Percentiles rank a stretch among this genome's conserved stretches.
These are phyloP conservation scores for Fusarium miscanthi DNA, from an alignment of 2,329 filamentous ascomycete genomes.

Conservation along the genomic window DNA sequence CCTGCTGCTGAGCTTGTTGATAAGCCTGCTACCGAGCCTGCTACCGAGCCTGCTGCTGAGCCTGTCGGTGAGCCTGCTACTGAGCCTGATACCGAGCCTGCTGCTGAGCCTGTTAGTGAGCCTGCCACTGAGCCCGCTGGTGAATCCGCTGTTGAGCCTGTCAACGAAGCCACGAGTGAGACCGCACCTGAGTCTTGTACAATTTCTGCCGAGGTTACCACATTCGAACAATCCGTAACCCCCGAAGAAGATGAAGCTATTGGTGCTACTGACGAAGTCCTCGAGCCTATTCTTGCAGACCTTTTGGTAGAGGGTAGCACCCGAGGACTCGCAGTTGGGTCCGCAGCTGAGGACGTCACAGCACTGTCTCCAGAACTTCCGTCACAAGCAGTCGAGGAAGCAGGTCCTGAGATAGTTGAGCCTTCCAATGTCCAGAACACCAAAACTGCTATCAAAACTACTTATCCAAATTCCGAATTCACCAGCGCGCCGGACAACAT, in stretches of 20 bases:
- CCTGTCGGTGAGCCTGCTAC: background rate
- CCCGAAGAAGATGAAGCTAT: background rate
- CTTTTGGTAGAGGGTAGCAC: background rate
- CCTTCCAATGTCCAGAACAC: background rate
- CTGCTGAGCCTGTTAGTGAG: background rate
- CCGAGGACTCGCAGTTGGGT: background rate
- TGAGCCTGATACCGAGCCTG: background rate
- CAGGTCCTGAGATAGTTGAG: constrained; percentile 8
- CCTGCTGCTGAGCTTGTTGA: background rate
- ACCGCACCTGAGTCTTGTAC: background rate
- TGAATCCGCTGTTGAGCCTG: background rate
- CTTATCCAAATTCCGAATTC: background rate
- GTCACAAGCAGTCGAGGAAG: background rate
- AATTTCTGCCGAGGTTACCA: background rate
- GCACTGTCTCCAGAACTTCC: background rate
- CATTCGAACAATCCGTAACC: constrained; percentile 6
- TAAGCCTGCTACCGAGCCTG: background rate
- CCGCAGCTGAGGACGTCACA: constrained; percentile 1
- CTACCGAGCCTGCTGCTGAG: background rate
- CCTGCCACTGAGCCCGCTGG: background rate
- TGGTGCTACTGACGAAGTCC: background rate
- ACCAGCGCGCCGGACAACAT: background rate
- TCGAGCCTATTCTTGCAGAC: background rate
- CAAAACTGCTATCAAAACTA: background rate
- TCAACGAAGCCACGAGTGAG: background rate